Percentiles rank a stretch among this genome's conserved stretches.
phyloP scores from a whole-genome alignment of 2,329 filamentous ascomycete genomes.

The Fusarium protoensiforme region DNA sequence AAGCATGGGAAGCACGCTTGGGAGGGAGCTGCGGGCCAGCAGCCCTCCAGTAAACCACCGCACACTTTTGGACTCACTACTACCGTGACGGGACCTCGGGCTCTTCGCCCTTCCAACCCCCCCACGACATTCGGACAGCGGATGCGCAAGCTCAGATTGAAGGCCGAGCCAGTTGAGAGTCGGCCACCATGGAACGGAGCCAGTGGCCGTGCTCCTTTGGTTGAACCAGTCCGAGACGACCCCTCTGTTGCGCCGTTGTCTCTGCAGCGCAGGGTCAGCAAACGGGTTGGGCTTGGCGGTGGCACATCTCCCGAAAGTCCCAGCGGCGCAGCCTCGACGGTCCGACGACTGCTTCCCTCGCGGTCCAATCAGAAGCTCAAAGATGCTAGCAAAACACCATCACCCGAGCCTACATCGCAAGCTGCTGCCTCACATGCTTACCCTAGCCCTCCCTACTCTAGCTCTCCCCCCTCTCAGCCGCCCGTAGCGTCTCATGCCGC shows the following conservation, averaged over 20 bases:
- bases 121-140: constrained; percentile 48
- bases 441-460: constrained; percentile 49
- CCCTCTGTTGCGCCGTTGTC: constrained; percentile 65
- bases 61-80: constrained; percentile 40
- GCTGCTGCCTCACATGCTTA: constrained; percentile 40
- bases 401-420: constrained; percentile 32
- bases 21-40: constrained; percentile 21
- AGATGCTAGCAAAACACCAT: constrained; percentile 39
- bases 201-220: constrained; percentile 73
- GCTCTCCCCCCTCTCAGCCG: constrained; percentile 34
- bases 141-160: constrained; percentile 48
- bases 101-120: constrained; percentile 37
- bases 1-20: constrained; percentile 30
- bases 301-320: constrained; percentile 52
- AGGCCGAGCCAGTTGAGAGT: constrained; percentile 53
- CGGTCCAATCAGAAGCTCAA: constrained; percentile 47
- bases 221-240: constrained; percentile 73
- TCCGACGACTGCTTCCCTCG: constrained; percentile 51
- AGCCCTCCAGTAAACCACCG: constrained; percentile 6
- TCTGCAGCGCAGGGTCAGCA: constrained; percentile 64
- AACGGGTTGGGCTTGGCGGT: constrained; percentile 46
- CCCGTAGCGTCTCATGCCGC: constrained; percentile 10
- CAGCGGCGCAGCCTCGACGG: constrained; percentile 42
- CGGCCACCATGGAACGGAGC: constrained; percentile 77
- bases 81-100: constrained; percentile 39